Conservation (phyloP, 345 rosid genomes). For the Isatis tinctoria region DNA sequence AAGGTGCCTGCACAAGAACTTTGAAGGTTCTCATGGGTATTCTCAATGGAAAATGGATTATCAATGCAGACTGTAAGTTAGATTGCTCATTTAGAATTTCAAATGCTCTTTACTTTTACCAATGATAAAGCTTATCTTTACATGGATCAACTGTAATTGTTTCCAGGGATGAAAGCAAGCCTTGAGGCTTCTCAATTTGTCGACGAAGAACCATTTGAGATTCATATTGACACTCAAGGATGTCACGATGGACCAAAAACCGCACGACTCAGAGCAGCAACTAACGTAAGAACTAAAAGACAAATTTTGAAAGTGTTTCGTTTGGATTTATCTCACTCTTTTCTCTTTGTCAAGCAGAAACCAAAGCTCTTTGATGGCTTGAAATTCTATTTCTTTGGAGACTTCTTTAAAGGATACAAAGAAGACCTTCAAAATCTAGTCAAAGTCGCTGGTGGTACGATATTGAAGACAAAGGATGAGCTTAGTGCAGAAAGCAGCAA, state of each 20-base stretch:
- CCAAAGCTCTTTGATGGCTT: conserved; percentile 69
- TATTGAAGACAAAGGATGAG: conserved; percentile 44
- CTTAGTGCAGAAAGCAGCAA: conserved; percentile 19
- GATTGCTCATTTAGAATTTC: background rate
- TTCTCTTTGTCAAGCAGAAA: conserved; percentile 40
- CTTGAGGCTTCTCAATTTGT: conserved; percentile 46
- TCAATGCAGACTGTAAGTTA: conserved; percentile 67
- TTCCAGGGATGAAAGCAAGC: conserved; percentile 82
- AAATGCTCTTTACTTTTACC: background rate
- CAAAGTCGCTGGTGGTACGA: conserved; percentile 56
- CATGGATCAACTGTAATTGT: background rate
- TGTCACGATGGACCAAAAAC: conserved; percentile 60
- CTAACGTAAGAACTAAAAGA: conserved; percentile 40
- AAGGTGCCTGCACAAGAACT: conserved; percentile 80
- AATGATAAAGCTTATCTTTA: background rate
- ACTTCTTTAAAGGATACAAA: conserved; percentile 52
- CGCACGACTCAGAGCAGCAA: conserved; percentile 58
- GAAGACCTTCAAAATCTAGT: conserved; percentile 65
- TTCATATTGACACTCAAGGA: conserved; percentile 69
- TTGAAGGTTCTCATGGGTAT: conserved; percentile 86
- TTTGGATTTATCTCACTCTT: background rate
- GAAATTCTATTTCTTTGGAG: conserved; percentile 56
- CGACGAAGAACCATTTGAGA: conserved; percentile 69
- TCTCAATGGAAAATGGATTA: conserved; percentile 75
- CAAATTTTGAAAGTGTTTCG: background rate